Evolutionary conservation across 805 yeast genomes (phyloP).

Genomic region (Scheffersomyces coipomensis): DNA sequence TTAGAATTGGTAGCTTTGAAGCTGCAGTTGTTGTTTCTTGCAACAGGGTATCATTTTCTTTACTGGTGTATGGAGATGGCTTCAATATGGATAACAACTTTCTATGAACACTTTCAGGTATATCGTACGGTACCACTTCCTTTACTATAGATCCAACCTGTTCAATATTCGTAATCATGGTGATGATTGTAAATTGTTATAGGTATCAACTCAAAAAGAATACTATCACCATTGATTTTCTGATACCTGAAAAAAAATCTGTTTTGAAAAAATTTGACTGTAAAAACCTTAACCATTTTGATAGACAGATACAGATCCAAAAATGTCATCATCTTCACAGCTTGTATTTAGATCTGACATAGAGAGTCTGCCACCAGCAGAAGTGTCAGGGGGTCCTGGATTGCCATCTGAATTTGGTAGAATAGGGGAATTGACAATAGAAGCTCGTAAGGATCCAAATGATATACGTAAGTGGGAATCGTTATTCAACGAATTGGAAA

Average conservation of each 20-base stretch:
- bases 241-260: too few relatives aligned
- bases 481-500: slow-evolving; percentile 29
- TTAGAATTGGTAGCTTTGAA: slow-evolving; percentile 14
- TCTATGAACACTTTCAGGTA: not conserved
- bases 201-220: too few relatives aligned
- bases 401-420: not conserved
- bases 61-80: not conserved
- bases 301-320: too few relatives aligned
- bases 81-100: slow-evolving; percentile 12
- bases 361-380: not conserved
- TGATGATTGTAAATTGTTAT: too few relatives aligned
- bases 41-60: not conserved
- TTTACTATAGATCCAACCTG: not conserved
- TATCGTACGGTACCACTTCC: not conserved
- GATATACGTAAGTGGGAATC: slow-evolving; percentile 40
- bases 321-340: not conserved
- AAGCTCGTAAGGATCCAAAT: slow-evolving; percentile 17
- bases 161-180: too few relatives aligned
- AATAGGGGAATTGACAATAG: slow-evolving; percentile 1
- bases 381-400: not conserved
- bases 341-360: not conserved
- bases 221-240: too few relatives aligned
- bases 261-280: too few relatives aligned
- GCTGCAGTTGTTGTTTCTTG: slow-evolving; percentile 1
- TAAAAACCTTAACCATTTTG: too few relatives aligned